phyloP scores from a whole-genome alignment of 495 filamentous ascomycete species.

The Pyrenopolyporus hunteri region DNA sequence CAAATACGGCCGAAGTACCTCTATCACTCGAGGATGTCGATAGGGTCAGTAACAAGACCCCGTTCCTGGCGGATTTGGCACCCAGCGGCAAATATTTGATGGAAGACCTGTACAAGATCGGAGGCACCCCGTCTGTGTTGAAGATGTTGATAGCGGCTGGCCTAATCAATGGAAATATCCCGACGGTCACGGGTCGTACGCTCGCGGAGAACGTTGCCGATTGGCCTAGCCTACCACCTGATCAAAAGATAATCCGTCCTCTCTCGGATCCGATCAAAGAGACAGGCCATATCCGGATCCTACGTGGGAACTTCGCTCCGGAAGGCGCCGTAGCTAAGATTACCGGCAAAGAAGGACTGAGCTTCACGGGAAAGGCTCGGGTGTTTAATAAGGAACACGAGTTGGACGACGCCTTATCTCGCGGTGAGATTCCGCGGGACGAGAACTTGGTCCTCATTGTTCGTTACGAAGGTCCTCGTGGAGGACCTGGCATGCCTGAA shows the following conservation, averaged over 20 bases:
- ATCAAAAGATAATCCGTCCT: slow-evolving; percentile 85
- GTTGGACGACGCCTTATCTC: slow-evolving; percentile 76
- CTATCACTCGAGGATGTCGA: slow-evolving; percentile 89
- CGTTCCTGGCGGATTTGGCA: slow-evolving; percentile 91
- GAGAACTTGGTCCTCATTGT: slow-evolving; percentile 89
- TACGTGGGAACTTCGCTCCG: slow-evolving; percentile 89
- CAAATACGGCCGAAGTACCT: slow-evolving; percentile 81
- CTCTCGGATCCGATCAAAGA: slow-evolving; percentile 84
- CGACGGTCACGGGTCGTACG: slow-evolving; percentile 91
- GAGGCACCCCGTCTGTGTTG: slow-evolving; percentile 88
- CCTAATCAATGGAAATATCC: slow-evolving; percentile 81
- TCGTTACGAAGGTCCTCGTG: slow-evolving; percentile 93
- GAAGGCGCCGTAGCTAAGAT: slow-evolving; percentile 96
- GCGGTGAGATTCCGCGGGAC: slow-evolving; percentile 70
- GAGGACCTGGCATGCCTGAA: slow-evolving; percentile 98
- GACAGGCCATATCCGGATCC: slow-evolving; percentile 87
- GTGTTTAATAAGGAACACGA: slow-evolving; percentile 91
- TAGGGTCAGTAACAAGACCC: slow-evolving; percentile 85
- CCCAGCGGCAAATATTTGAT: slow-evolving; percentile 89
- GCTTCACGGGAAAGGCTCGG: slow-evolving; percentile 79
- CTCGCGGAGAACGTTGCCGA: slow-evolving; percentile 84
- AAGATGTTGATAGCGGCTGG: slow-evolving; percentile 87
- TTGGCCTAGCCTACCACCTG: slow-evolving; percentile 78
- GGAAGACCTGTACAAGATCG: slow-evolving; percentile 94
- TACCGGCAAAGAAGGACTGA: slow-evolving; percentile 90